phyloP scores from a whole-genome alignment of 1,139 yeast species.

The Hyphopichia fennica region DNA sequence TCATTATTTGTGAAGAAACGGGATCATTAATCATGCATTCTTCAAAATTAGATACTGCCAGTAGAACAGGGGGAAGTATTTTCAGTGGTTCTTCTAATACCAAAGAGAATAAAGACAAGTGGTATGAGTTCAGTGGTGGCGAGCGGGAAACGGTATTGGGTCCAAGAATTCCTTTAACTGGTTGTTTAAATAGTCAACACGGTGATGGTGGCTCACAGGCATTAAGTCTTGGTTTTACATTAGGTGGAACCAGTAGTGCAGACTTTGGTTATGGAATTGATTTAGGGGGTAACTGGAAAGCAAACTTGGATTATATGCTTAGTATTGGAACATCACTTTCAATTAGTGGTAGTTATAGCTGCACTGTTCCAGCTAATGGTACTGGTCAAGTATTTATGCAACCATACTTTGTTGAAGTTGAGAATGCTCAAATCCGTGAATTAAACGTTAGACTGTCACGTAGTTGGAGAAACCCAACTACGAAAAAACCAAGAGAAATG shows the following conservation, averaged over 20 bases:
- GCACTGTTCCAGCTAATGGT: conserved; percentile 16
- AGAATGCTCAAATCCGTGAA: conserved; percentile 12
- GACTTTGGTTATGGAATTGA: conserved; percentile 14
- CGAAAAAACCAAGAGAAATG: conserved; percentile 4
- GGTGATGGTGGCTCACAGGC: conserved; percentile 23
- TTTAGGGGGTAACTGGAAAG: conserved; percentile 1
- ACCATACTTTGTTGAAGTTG: conserved; percentile 14
- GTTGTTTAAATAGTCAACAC: conserved; percentile 16
- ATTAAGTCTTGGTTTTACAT: conserved; percentile 12
- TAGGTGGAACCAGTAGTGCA: conserved; percentile 15
- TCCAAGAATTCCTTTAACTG: conserved; percentile 15
- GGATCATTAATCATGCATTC: conserved; percentile 15
- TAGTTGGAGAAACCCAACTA: conserved; percentile 7
- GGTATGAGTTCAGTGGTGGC: conserved; percentile 15
- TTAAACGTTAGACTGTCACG: conserved; percentile 7
- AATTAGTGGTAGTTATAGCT: conserved; percentile 14
- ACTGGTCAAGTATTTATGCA: conserved; percentile 22
- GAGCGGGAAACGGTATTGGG: conserved; percentile 9
- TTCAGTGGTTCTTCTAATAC: conserved; percentile 6
- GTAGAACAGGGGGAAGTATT: conserved; percentile 13
- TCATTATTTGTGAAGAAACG: conserved; percentile 13
- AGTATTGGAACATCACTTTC: conserved; percentile 9
- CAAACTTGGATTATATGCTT: conserved; percentile 5
- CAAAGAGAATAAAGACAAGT: conserved; percentile 9
- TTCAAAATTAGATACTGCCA: conserved; percentile 16